Conservation (phyloP, 345 rosid species). For the Rhodomyrtus tomentosa region DNA sequence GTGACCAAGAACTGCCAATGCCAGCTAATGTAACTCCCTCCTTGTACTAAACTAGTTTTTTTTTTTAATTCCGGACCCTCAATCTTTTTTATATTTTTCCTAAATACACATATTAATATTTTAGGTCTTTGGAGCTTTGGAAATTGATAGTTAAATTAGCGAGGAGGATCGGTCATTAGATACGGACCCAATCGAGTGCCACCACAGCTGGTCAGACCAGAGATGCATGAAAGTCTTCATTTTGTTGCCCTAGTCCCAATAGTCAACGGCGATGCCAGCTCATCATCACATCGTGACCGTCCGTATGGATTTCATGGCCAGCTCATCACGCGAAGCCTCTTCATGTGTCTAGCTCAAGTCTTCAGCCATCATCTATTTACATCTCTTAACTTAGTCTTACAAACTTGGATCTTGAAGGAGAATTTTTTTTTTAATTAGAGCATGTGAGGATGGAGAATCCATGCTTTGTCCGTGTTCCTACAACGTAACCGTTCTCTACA, state of each 20-base stretch:
- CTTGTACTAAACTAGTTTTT: background rate
- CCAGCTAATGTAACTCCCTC: background rate
- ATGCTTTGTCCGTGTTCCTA: background rate
- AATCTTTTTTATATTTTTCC: background rate
- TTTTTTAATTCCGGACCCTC: background rate
- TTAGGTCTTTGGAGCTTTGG: background rate
- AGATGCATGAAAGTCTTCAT: background rate
- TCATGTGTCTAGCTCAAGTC: background rate
- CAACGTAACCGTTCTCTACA: background rate
- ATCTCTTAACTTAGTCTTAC: background rate
- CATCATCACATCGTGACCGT: background rate
- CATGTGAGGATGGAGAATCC: background rate
- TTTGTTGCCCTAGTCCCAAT: background rate
- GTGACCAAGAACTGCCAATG: background rate
- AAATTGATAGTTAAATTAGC: background rate
- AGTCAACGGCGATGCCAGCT: background rate
- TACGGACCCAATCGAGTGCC: background rate
- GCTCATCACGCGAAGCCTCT: too few relatives aligned
- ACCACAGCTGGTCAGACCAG: background rate
- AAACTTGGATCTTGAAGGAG: background rate
- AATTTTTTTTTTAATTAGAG: too few relatives aligned
- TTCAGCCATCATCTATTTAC: background rate
- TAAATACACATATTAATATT: background rate
- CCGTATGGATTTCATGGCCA: background rate
- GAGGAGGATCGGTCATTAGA: background rate